These are phyloP conservation scores for Leishmania gerbilli DNA, from an alignment of 208 protist species.

Conservation along the genomic window DNA sequence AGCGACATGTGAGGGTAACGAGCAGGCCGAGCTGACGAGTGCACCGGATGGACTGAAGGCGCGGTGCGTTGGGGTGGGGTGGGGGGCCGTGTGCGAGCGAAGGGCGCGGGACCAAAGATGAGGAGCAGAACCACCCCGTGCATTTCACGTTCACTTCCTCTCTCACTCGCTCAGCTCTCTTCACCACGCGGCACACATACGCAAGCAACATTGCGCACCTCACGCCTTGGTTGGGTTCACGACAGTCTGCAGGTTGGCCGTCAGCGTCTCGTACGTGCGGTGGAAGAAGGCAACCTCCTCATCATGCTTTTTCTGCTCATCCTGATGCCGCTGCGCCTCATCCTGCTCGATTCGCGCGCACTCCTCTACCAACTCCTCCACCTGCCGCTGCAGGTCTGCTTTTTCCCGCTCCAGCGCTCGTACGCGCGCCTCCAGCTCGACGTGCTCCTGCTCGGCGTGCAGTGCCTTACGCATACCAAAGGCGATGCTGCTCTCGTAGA, in stretches of 20 bases:
- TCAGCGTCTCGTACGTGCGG: conserved; percentile 95
- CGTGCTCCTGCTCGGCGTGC: conserved; percentile 96
- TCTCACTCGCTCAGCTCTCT: background rate
- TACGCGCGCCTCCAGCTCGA: conserved; percentile 94
- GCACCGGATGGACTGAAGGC: background rate
- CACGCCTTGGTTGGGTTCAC: conserved; percentile 85
- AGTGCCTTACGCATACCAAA: conserved; percentile 98
- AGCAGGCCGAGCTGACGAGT: background rate
- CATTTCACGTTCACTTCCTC: background rate
- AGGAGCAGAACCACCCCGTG: background rate
- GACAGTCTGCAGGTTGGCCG: conserved; percentile 90
- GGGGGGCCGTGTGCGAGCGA: background rate
- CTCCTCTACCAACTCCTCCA: conserved; percentile 72
- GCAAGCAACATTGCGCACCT: background rate
- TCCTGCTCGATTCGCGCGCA: conserved; percentile 90
- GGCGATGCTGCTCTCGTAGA: conserved; percentile 90
- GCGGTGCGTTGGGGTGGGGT: background rate
- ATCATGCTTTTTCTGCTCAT: conserved; percentile 95
- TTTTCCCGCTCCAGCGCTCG: conserved; percentile 94
- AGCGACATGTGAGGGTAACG: background rate
- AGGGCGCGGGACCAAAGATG: background rate
- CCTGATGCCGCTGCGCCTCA: conserved; percentile 89
- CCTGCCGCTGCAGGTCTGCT: conserved; percentile 92
- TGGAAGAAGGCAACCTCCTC: conserved; percentile 98
- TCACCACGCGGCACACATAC: background rate